Conservation (phyloP, 75 land plant genomes). For the Azolla pinnata region DNA sequence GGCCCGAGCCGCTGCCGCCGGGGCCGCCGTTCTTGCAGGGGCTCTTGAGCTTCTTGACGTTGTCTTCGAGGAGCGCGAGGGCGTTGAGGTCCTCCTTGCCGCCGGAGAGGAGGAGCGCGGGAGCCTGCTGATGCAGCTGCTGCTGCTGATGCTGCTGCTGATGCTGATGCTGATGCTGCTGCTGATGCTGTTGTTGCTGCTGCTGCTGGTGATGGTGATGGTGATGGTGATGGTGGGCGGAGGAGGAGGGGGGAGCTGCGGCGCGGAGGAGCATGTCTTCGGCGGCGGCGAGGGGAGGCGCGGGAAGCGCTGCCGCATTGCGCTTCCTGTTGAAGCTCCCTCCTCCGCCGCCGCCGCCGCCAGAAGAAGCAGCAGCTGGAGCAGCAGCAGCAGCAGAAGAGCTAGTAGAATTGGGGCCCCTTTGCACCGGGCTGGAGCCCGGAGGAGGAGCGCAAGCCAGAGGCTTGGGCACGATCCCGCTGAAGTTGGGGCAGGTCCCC, state of each 20-base stretch:
- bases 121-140: no score
- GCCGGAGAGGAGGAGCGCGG: slow-evolving; percentile 62
- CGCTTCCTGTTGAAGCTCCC: slow-evolving; percentile 1
- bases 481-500: slow-evolving; percentile 76
- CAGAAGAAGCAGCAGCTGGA: slow-evolving; percentile 26
- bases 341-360: slow-evolving; percentile 8
- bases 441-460: slow-evolving; percentile 25
- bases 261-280: slow-evolving; percentile 2
- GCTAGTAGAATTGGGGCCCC: slow-evolving; percentile 2
- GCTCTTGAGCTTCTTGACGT: slow-evolving; percentile 74
- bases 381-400: no score
- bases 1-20: slow-evolving; percentile 31
- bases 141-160: no score
- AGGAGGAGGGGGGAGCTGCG: slow-evolving; percentile 16
- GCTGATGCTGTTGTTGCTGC: no score
- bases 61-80: slow-evolving; percentile 73
- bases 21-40: slow-evolving; percentile 30
- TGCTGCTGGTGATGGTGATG: no score
- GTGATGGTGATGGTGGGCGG: no score
- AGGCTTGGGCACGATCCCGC: slow-evolving; percentile 34
- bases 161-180: no score
- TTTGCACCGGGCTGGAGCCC: slow-evolving; percentile 7
- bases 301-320: slow-evolving; percentile 2
- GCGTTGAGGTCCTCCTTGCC: slow-evolving; percentile 80
- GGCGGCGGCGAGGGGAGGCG: slow-evolving; percentile 12